Evolutionary conservation across 352 stramenopile genomes (phyloP).

Genomic region (Phytophthora chlamydospora): DNA sequence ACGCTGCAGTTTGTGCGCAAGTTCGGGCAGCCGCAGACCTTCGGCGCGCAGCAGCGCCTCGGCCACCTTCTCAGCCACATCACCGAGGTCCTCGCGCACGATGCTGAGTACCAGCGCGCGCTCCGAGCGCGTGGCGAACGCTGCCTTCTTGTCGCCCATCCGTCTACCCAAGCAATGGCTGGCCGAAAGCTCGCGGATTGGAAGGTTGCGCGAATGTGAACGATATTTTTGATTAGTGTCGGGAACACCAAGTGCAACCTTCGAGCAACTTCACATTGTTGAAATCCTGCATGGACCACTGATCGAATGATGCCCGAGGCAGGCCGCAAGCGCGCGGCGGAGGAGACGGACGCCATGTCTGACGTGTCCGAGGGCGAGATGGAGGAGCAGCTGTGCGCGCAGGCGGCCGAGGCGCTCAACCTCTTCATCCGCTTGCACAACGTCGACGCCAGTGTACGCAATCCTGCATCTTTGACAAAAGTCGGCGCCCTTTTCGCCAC

Average conservation of each 20-base stretch:
- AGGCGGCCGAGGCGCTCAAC: slow-evolving; percentile 69
- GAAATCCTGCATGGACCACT: too few relatives aligned
- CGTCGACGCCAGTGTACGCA: slow-evolving; percentile 58
- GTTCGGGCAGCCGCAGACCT: slow-evolving; percentile 66
- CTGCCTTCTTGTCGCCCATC: slow-evolving; percentile 25
- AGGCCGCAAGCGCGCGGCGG: slow-evolving; percentile 21
- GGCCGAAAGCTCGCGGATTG: too few relatives aligned
- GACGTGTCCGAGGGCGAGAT: slow-evolving; percentile 54
- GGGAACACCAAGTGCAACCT: background rate
- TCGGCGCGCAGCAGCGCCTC: slow-evolving; percentile 69
- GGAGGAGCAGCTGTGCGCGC: slow-evolving; percentile 76
- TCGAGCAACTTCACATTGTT: background rate
- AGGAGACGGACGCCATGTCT: slow-evolving; percentile 10
- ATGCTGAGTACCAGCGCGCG: slow-evolving; percentile 75
- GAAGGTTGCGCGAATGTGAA: background rate
- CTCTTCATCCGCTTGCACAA: slow-evolving; percentile 70
- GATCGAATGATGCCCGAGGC: background rate
- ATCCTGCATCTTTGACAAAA: background rate
- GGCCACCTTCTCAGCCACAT: slow-evolving; percentile 67
- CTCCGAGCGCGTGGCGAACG: slow-evolving; percentile 76
- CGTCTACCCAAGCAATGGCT: slow-evolving; percentile 20
- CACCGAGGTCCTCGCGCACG: slow-evolving; percentile 83
- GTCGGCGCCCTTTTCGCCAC: too few relatives aligned
- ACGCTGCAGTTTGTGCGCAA: slow-evolving; percentile 65
- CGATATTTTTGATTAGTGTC: slow-evolving; percentile 11